These are phyloP conservation scores for Musa itinerans DNA, from an alignment of 176 grass and related monocot species.

Conservation along the genomic window DNA sequence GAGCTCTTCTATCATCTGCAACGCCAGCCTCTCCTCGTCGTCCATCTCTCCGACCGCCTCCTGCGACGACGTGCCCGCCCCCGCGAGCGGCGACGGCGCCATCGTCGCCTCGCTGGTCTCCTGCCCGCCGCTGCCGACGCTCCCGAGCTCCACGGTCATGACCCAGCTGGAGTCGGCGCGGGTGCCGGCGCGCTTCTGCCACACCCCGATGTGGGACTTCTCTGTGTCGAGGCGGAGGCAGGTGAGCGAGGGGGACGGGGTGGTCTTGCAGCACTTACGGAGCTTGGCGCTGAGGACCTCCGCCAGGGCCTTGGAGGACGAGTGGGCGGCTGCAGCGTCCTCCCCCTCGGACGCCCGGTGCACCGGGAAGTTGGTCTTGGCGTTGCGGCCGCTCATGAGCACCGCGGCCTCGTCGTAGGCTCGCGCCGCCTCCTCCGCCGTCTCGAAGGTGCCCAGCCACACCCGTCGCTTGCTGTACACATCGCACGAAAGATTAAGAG, in stretches of 20 bases:
- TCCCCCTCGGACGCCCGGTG: constrained; percentile 22
- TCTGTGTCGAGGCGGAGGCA: constrained; percentile 96
- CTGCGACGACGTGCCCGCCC: not conserved
- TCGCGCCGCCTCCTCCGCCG: constrained; percentile 86
- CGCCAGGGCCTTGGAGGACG: constrained; percentile 27
- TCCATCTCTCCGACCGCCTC: constrained; percentile 30
- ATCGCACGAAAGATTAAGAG: not conserved
- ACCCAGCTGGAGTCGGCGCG: constrained; percentile 94
- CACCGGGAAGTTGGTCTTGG: constrained; percentile 97
- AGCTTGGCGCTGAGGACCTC: constrained; percentile 98
- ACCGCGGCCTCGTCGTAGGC: constrained; percentile 96
- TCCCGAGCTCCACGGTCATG: constrained; percentile 92
- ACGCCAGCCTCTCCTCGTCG: constrained; percentile 78
- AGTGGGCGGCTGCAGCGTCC: not conserved
- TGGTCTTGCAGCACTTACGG: constrained; percentile 84
- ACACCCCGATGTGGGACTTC: constrained; percentile 95
- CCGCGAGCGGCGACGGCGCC: too few species aligned
- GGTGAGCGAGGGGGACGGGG: constrained; percentile 80
- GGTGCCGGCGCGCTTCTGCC: constrained; percentile 91
- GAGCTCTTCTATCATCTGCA: constrained; percentile 99
- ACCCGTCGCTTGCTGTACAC: constrained; percentile 84
- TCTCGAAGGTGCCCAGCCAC: constrained; percentile 98
- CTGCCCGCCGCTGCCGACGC: constrained; percentile 1
- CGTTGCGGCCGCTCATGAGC: constrained; percentile 95
- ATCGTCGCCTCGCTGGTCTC: too few species aligned